phyloP scores from a whole-genome alignment of 2,329 filamentous ascomycete genomes.

The Epichloe sibirici region DNA sequence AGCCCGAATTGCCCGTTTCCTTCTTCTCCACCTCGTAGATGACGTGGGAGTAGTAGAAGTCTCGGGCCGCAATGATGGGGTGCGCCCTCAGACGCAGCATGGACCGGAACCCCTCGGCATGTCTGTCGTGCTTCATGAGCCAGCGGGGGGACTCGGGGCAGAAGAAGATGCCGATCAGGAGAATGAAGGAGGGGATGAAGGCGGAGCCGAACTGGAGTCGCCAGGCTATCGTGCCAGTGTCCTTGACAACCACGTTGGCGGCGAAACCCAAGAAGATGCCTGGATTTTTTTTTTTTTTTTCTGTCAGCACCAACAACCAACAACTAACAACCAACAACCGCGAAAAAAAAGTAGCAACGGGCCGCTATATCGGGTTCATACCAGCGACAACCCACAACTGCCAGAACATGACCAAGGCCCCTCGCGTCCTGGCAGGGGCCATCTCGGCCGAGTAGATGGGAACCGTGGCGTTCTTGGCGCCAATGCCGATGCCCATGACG shows the following conservation, averaged over 20 bases:
- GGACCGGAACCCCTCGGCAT: slow-evolving; percentile 41
- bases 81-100: slow-evolving; percentile 36
- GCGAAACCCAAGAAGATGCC: slow-evolving; percentile 35
- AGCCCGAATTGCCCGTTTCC: slow-evolving; percentile 15
- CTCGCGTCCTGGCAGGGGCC: slow-evolving; percentile 51
- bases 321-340: neutral
- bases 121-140: slow-evolving; percentile 50
- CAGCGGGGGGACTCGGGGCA: slow-evolving; percentile 50
- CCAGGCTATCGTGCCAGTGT: slow-evolving; percentile 41
- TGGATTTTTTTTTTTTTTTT: slow-evolving; percentile 3
- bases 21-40: slow-evolving; percentile 21
- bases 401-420: slow-evolving; percentile 73
- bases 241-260: slow-evolving; percentile 39
- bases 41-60: slow-evolving; percentile 39
- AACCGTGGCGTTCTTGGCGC: slow-evolving; percentile 49
- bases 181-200: slow-evolving; percentile 36
- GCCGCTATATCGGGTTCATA: slow-evolving; percentile 1
- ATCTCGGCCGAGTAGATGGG: slow-evolving; percentile 66
- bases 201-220: slow-evolving; percentile 46
- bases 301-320: neutral
- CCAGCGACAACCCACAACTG: slow-evolving; percentile 23
- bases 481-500: slow-evolving; percentile 55
- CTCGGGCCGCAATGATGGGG: slow-evolving; percentile 41
- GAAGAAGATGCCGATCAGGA: slow-evolving; percentile 42
- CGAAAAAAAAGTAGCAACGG: neutral